These are phyloP conservation scores for Wilhelminamyces savonicus DNA, from an alignment of 805 yeast species.

Conservation along the genomic window DNA sequence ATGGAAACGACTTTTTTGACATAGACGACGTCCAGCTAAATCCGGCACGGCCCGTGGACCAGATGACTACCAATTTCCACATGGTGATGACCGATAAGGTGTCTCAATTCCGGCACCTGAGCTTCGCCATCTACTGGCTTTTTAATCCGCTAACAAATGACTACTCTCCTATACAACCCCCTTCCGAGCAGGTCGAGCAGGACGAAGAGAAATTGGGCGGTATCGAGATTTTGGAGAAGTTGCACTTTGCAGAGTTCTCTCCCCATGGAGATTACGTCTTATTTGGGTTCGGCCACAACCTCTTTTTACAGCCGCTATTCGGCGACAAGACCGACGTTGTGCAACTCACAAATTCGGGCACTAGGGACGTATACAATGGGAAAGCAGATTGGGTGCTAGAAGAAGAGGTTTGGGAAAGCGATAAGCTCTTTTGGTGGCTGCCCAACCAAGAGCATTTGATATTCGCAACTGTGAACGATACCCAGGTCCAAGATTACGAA, in stretches of 20 bases:
- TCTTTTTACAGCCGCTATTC: conserved; percentile 41
- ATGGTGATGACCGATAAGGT: conserved; percentile 47
- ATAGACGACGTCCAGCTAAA: conserved; percentile 29
- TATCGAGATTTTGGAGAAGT: conserved; percentile 13
- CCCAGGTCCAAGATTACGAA: conserved; percentile 46
- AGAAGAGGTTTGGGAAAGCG: conserved; percentile 63
- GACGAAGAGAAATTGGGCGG: conserved; percentile 3
- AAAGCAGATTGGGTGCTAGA: conserved; percentile 83
- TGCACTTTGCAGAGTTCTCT: conserved; percentile 48
- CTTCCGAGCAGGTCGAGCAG: conserved; percentile 1
- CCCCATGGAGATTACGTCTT: conserved; percentile 52
- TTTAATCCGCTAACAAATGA: conserved; percentile 23
- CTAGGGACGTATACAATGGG: conserved; percentile 50
- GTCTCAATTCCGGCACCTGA: conserved; percentile 38
- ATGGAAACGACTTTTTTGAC: conserved; percentile 32
- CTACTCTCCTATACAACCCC: conserved; percentile 30
- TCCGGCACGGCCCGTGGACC: conserved; percentile 38
- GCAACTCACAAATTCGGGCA: conserved; percentile 48
- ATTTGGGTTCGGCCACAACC: conserved; percentile 49
- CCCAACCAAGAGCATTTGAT: conserved; percentile 53
- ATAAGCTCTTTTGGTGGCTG: conserved; percentile 67
- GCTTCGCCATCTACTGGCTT: conserved; percentile 32
- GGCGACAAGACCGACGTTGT: conserved; percentile 8
- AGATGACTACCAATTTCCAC: conserved; percentile 34
- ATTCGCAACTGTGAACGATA: conserved; percentile 54